Base-by-base conservation (phyloP, 768 basidiomycete species). In the Boletus coccyginus region DNA sequence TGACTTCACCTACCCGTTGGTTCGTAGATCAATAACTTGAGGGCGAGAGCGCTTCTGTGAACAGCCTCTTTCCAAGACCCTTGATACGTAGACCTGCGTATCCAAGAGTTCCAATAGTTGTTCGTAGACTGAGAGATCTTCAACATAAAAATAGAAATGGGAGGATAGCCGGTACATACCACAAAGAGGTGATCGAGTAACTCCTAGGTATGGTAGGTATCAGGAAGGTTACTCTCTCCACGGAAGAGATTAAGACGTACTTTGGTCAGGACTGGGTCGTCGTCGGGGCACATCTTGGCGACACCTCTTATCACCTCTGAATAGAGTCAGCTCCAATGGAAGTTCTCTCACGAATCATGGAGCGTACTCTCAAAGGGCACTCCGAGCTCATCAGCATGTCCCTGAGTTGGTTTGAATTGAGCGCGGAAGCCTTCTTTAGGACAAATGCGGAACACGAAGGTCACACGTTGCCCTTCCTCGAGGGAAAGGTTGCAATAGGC, bases 41-140 rank as follows among this genome's bases (percentile, higher is more conserved):
- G 77, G 1, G 94, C 92, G n/a, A 98, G 78, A 1, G 94, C 96
- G 55, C 92, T 94, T 24, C 95, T 84, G 66, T 93, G 85, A 7
- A 98, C 94, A 3, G 90, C 87, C 70, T 99, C 97, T 63, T 95
- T 89, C 97, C 97, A 99, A 16, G 92, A 83, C 0, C 96, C 97
- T 14, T 81, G 81, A 71, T 99, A 99, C 0, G 89, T 93, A 35
- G 90, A 92, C 60, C 83, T 81, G n/a, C 83, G 79, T 62, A 97
- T 87, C 95, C 95, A 98, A 21, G 82, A 75, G 58, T 85, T 85
- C 94, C 94, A 98, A 70, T 90, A 97, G 27, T 72, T 72, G 59
- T 86, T 86, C 5, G 95, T 97, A 6, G 83, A 80, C 83, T 79
- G 75, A 13, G 51, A 53, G 35, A 24, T 47, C 19, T 13, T 47